These are phyloP conservation scores for Cinnamomum chago DNA, from an alignment of 164 flowering plant genomes.

Conservation along the genomic window DNA sequence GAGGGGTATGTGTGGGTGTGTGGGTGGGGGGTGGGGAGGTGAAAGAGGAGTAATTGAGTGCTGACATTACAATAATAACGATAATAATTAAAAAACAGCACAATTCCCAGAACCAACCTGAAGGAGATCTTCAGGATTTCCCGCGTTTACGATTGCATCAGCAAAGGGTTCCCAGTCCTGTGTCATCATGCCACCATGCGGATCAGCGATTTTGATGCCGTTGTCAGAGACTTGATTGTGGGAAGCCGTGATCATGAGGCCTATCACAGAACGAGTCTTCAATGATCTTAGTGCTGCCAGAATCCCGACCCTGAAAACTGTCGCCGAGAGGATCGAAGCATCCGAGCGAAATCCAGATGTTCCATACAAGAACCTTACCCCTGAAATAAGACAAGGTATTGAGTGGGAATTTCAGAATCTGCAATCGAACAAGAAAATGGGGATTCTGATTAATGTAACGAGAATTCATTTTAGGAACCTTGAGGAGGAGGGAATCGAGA, in stretches of 20 bases:
- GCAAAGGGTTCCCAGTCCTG: slow-evolving; percentile 97
- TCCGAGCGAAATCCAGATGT: slow-evolving; percentile 92
- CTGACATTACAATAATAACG: background rate
- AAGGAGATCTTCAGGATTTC: slow-evolving; percentile 43
- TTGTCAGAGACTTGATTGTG: slow-evolving; percentile 80
- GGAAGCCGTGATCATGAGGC: slow-evolving; percentile 95
- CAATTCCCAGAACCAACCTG: slow-evolving; percentile 22
- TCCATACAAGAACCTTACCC: slow-evolving; percentile 75
- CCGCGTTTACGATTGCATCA: slow-evolving; percentile 67
- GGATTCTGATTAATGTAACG: background rate
- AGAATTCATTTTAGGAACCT: slow-evolving; percentile 27
- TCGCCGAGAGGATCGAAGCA: slow-evolving; percentile 63
- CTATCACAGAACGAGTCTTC: slow-evolving; percentile 55
- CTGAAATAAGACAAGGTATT: slow-evolving; percentile 20
- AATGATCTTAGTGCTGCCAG: slow-evolving; percentile 72
- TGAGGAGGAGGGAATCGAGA: slow-evolving; percentile 52
- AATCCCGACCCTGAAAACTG: slow-evolving; percentile 70
- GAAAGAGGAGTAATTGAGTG: background rate
- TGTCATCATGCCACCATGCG: slow-evolving; percentile 82
- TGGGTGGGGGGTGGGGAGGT: too few species aligned
- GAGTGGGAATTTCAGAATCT: background rate
- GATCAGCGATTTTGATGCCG: slow-evolving; percentile 86
- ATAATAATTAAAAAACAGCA: too few species aligned
- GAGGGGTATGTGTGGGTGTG: too few species aligned
- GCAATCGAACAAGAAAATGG: background rate